Conservation (phyloP, 2,329 filamentous ascomycete genomes). For the Daldinia eschscholtzii region DNA sequence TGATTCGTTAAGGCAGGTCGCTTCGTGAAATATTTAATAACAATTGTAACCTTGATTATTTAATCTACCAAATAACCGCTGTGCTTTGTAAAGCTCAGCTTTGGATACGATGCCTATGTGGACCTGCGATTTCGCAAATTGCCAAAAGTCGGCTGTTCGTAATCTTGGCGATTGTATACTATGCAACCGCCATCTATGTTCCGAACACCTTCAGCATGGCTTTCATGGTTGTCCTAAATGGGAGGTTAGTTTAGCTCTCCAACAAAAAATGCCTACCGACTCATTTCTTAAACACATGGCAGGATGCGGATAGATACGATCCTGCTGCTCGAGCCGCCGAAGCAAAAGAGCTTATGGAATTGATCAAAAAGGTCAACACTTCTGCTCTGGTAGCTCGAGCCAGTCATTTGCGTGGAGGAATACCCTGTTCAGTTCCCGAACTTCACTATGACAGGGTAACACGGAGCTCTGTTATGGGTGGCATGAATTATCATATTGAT, state of each 20-base stretch:
- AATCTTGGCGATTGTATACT: slow-evolving; percentile 55
- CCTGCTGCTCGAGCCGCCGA: background rate
- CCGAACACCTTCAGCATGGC: slow-evolving; percentile 50
- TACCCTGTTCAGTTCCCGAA: background rate
- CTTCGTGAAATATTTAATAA: background rate
- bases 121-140: background rate
- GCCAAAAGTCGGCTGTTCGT: background rate
- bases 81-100: background rate
- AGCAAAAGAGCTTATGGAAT: background rate
- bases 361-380: background rate
- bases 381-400: background rate
- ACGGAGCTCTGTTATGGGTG: background rate
- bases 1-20: background rate
- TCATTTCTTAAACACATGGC: background rate
- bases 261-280: too few relatives aligned
- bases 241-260: slow-evolving; percentile 39
- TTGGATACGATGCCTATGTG: slow-evolving; percentile 4
- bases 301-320: background rate
- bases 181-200: slow-evolving; percentile 57
- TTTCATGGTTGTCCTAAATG: slow-evolving; percentile 55
- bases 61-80: background rate
- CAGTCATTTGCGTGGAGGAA: background rate
- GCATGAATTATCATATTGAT: background rate
- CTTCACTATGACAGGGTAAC: background rate
- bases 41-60: background rate